Evolutionary conservation across 306 rosid species (phyloP), one percentile per base, ranked within the genome.

Genomic region (Cyclanthera cordifolia): DNA sequence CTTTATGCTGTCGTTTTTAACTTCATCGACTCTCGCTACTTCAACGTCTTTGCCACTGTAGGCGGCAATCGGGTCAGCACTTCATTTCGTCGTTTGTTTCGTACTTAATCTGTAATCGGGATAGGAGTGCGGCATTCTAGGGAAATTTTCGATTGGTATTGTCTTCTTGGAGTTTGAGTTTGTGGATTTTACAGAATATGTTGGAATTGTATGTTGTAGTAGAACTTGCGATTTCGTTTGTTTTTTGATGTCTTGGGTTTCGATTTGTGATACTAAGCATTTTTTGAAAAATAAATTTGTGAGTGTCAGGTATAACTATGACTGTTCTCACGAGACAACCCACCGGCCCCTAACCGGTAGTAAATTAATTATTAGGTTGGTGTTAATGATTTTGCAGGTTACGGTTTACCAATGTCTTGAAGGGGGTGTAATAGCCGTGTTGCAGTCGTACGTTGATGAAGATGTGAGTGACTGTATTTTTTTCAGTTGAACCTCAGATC

Each of bases 381-480:
- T 37, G 67, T 72, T 77, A 13, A 46, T 55, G 2, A 23, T 48
- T 67, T 58, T 69, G 53, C 80, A 90, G 97, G 87, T 90, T 75
- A 90, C 89, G 17, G 80, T 90, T 60, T 86, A 86, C 76, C 89
- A 84, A 27, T 88, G 96, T 54, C 86, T 88, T 73, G 82, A 88
- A 73, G 95, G 84, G 71, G 96, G 96, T 59, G 88, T 84, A 39
- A 93, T 93, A 70, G 94, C 94, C 46, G 88, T 89, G 32, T 69
- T 93, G 85, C 99, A 93, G 82, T 89, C 96, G 71, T 93, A 86
- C 70, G 84, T 90, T 14, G 99, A 93, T 71, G 99, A 90, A 69
- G 95, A 93, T 80, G 99, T 93, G 79, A 80, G 96, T 30, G 15
- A 76, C 20, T 25, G 56, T 73, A 10, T 54, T 74, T 10, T 74